A percentile compares a stretch with the other conserved stretches of the same genome.
These are phyloP conservation scores for Leccinum broughii DNA, from an alignment of 768 basidiomycete species.

Conservation along the genomic window DNA sequence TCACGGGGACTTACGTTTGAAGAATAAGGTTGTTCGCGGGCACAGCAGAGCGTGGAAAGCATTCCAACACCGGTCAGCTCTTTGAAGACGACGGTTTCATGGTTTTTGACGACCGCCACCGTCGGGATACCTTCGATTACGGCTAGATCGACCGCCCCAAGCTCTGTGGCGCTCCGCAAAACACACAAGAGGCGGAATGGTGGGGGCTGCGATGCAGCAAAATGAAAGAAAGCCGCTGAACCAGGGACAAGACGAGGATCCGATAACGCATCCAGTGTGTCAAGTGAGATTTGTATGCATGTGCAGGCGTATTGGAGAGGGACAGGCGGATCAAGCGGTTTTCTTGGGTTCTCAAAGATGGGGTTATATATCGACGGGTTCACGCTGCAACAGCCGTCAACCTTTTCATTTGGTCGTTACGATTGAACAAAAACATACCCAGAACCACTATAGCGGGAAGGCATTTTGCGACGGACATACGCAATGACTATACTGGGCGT, in stretches of 20 bases:
- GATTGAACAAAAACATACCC: slow-evolving; percentile 14
- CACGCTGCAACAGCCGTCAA: slow-evolving; percentile 23
- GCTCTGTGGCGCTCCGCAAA: slow-evolving; percentile 38
- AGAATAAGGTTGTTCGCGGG: slow-evolving; percentile 31
- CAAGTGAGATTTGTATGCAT: slow-evolving; percentile 43
- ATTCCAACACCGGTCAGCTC: slow-evolving; percentile 38
- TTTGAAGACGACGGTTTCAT: slow-evolving; percentile 44
- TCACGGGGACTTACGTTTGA: slow-evolving; percentile 22
- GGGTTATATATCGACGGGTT: slow-evolving; percentile 35
- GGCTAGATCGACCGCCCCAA: slow-evolving; percentile 43
- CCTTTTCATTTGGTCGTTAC: not conserved
- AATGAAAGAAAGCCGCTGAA: slow-evolving; percentile 38
- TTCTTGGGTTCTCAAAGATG: slow-evolving; percentile 33
- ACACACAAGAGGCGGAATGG: slow-evolving; percentile 44
- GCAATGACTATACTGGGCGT: slow-evolving; percentile 56
- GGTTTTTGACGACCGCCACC: slow-evolving; percentile 43
- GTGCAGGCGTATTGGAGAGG: slow-evolving; percentile 47
- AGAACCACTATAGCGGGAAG: slow-evolving; percentile 15
- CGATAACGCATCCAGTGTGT: slow-evolving; percentile 43
- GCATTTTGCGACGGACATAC: slow-evolving; percentile 43
- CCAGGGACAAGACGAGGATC: slow-evolving; percentile 42
- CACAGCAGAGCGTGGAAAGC: slow-evolving; percentile 42
- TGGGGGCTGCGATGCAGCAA: slow-evolving; percentile 35
- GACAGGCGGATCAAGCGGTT: slow-evolving; percentile 43
- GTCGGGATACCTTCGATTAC: slow-evolving; percentile 44